Base-by-base conservation (phyloP, 164 flowering plant genomes). In the Sedum album region DNA sequence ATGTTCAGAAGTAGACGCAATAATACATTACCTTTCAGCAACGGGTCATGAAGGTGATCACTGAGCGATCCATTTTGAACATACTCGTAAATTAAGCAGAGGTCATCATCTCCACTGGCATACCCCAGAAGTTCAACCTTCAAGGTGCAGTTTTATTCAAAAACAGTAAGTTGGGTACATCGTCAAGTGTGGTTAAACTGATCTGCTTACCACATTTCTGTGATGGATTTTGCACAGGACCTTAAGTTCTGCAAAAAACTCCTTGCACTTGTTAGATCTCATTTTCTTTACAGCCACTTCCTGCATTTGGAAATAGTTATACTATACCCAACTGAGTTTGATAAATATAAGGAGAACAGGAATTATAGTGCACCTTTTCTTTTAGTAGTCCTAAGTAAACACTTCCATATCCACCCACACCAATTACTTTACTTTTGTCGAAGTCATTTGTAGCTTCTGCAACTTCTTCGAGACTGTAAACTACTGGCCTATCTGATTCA, bases 231-330 rank as follows among this genome's bases (percentile, higher is more conserved):
- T 82, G 79, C 88, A 79, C 66, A 84, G 72, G 65, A 81, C 86
- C 67, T 82, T 84, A 41, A 84, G 77, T 78, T 84, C 86, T 15
- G 86, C 85, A 46, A 82, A 76, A 68, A 82, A 84, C 74, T 84
- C 88, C 69, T 82, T 84, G 42, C 82, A 76, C 64, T 80, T 81
- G 71, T 70, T 82, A 25, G 85, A 76, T 63, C 76, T 84, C 88
- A 84, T 84, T 74, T 77, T 84, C 76, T 84, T 84, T 65, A 82
- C 74, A 64, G 88, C 85, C 68, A 82, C 82, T 70, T 84, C 84
- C 84, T 84, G 74, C 38, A 53, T 70, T 17, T 33, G 17, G 68
- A 51, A 20, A 31, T n/a, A 6, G 13, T n/a, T 6, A 13, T 2
- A 11, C 11, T 2, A 17, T 26, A 46, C 33, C 33, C n/a, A n/a